A percentile compares a stretch with the other conserved stretches of the same genome.
phyloP scores from a whole-genome alignment of 2,329 filamentous ascomycete species.

The Talaromyces sp. region DNA sequence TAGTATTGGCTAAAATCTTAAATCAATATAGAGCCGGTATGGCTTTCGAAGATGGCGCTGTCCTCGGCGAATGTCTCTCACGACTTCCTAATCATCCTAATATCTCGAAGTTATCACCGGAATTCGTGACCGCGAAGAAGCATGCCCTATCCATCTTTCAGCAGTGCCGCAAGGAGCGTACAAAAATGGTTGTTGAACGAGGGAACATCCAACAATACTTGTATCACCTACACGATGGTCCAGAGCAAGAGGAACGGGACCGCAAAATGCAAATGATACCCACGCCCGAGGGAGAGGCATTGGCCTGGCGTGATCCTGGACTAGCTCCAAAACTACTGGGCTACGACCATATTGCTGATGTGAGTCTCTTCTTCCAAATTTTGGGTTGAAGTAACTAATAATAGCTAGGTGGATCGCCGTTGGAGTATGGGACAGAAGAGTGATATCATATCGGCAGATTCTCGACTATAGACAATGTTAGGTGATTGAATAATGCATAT shows the following conservation, averaged over 20 bases:
- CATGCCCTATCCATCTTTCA: constrained; percentile 50
- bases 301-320: constrained; percentile 43
- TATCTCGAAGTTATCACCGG: constrained; percentile 38
- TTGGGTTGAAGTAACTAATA: not conserved
- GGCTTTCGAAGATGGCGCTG: constrained; percentile 59
- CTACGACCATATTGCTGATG: constrained; percentile 40
- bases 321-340: constrained; percentile 40
- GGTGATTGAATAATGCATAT: not conserved
- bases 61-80: constrained; percentile 55
- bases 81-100: constrained; percentile 21
- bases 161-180: constrained; percentile 55
- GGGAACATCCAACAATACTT: constrained; percentile 61
- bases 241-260: constrained; percentile 55
- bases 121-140: constrained; percentile 27
- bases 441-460: not conserved
- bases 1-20: not conserved
- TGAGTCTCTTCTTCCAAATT: constrained; percentile 21
- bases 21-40: constrained; percentile 50
- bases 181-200: constrained; percentile 57
- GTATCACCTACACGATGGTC: constrained; percentile 60
- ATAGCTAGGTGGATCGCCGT: not conserved
- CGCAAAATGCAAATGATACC: constrained; percentile 38
- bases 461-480: not conserved
- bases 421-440: not conserved
- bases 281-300: constrained; percentile 39